These are phyloP conservation scores for Coemansia sp. DNA, from an alignment of 192 early-diverging fungal species.

Conservation along the genomic window DNA sequence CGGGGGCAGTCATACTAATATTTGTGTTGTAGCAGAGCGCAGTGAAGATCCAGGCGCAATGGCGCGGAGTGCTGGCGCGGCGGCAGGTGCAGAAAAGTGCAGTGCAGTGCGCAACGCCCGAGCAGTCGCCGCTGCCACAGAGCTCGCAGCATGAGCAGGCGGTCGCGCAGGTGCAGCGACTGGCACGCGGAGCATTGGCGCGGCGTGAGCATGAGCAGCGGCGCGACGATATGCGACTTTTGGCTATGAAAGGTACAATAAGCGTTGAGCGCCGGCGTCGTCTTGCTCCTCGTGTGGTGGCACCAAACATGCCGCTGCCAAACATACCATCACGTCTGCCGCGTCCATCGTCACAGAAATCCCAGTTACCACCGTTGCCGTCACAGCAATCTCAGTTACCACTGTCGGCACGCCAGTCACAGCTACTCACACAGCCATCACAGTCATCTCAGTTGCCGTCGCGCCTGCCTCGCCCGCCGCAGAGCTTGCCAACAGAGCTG, in stretches of 20 bases:
- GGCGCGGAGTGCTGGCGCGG: slow-evolving; percentile 3
- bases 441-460: not conserved
- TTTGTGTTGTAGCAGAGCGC: slow-evolving; percentile 7
- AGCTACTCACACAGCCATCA: not conserved
- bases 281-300: no score
- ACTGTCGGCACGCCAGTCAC: no score
- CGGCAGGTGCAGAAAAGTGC: not conserved
- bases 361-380: no score
- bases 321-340: no score
- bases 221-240: slow-evolving; percentile 22
- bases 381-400: no score
- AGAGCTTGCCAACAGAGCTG: no score
- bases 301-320: no score
- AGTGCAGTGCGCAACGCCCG: slow-evolving; percentile 12
- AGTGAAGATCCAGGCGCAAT: slow-evolving; percentile 12
- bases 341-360: no score
- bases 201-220: slow-evolving; percentile 4
- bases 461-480: no score
- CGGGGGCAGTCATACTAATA: not conserved
- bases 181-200: slow-evolving; percentile 22
- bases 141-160: slow-evolving; percentile 1
- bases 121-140: slow-evolving; percentile 11
- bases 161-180: slow-evolving; percentile 10
- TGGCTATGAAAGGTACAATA: slow-evolving; percentile 25
- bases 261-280: slow-evolving; percentile 37